Evolutionary conservation across 2,329 filamentous ascomycete species (phyloP).

Genomic region (Fusarium sp.): DNA sequence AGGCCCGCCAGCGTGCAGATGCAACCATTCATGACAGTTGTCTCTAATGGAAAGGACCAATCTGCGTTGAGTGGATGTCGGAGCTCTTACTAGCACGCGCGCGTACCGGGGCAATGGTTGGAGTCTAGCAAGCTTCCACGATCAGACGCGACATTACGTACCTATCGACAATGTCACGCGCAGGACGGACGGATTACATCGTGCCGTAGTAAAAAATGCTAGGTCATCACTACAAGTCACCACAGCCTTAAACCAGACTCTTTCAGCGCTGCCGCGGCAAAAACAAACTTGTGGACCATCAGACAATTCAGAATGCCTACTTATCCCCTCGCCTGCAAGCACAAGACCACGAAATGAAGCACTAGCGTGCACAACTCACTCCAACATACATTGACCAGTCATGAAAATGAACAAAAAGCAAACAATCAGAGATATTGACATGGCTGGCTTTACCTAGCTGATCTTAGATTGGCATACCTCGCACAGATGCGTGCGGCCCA

Average conservation of each 20-base stretch:
- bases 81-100: constrained; percentile 38
- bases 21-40: constrained; percentile 39
- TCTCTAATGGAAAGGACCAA: constrained; percentile 33
- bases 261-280: constrained; percentile 36
- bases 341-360: not conserved
- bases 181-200: constrained; percentile 30
- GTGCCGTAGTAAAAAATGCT: constrained; percentile 5
- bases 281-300: not conserved
- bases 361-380: not conserved
- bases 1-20: constrained; percentile 40
- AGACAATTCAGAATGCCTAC: not conserved
- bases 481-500: constrained; percentile 15
- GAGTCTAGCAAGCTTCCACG: constrained; percentile 34
- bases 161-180: constrained; percentile 35
- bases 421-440: constrained; percentile 21
- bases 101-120: constrained; percentile 40
- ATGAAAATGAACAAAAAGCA: constrained; percentile 1
- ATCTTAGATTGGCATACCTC: constrained; percentile 16
- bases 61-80: constrained; percentile 34
- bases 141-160: constrained; percentile 38
- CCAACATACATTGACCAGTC: not conserved
- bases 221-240: not conserved
- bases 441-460: not conserved
- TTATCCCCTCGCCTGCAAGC: not conserved
- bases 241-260: constrained; percentile 11